Conservation (phyloP, 1,284 basidiomycete genomes). For the Puccinia novopanici region DNA sequence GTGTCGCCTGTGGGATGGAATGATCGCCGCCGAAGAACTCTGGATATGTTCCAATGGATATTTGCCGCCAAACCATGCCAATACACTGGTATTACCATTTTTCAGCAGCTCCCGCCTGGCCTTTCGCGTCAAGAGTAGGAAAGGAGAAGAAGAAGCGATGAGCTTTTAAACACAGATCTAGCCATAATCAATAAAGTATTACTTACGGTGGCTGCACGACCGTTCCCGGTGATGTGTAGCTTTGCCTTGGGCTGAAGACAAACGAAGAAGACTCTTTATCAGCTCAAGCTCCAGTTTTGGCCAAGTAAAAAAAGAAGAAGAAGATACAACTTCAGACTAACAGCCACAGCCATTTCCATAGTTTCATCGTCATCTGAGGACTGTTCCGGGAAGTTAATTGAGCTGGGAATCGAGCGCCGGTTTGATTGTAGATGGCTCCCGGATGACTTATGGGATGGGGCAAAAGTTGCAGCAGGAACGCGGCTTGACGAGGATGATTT, state of each 20-base stretch:
- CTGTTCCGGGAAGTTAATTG: neutral
- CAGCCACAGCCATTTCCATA: constrained; percentile 10
- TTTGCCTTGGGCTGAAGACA: constrained; percentile 18
- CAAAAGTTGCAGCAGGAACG: constrained; percentile 4
- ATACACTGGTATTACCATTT: neutral
- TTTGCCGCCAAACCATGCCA: neutral
- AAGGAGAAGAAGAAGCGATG: neutral
- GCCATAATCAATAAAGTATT: neutral
- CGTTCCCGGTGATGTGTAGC: neutral
- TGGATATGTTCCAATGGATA: constrained; percentile 3
- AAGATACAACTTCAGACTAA: too few species aligned
- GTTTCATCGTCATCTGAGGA: constrained; percentile 22
- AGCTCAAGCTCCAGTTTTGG: neutral
- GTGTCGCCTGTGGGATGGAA: neutral
- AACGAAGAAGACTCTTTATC: neutral
- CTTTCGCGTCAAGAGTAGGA: neutral
- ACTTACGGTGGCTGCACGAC: constrained; percentile 28
- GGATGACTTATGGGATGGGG: constrained; percentile 5
- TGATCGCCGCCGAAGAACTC: constrained; percentile 1
- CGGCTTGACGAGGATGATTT: neutral
- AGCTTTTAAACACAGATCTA: neutral
- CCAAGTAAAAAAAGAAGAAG: neutral
- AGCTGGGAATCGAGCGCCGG: neutral
- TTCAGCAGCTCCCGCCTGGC: constrained; percentile 6
- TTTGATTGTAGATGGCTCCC: constrained; percentile 9